phyloP scores from a whole-genome alignment of 805 yeast genomes.

The Wickerhamiella australiensis region DNA sequence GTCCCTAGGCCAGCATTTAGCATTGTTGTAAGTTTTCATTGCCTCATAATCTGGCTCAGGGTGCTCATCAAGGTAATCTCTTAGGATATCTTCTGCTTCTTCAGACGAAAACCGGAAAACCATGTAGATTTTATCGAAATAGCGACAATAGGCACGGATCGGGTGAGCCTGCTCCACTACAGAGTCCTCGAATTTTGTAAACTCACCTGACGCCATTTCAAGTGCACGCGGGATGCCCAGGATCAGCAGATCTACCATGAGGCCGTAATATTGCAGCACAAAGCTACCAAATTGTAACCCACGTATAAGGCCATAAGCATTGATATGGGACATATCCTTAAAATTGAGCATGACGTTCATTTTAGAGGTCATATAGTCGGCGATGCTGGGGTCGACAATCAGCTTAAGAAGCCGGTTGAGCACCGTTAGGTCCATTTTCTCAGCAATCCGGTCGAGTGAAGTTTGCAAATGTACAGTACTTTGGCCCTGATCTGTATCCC shows the following conservation, averaged over 20 bases:
- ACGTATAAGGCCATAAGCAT: constrained; percentile 74
- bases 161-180: constrained; percentile 60
- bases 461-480: constrained; percentile 79
- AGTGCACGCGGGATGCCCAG: constrained; percentile 78
- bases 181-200: constrained; percentile 52
- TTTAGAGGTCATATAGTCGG: constrained; percentile 85
- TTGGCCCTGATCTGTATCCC: constrained; percentile 69
- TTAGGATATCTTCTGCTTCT: constrained; percentile 64
- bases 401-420: constrained; percentile 69
- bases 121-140: constrained; percentile 69
- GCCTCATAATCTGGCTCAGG: constrained; percentile 72
- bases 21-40: constrained; percentile 74
- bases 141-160: constrained; percentile 66
- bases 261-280: constrained; percentile 79
- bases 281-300: constrained; percentile 89
- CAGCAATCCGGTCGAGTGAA: constrained; percentile 54
- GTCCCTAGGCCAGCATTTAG: constrained; percentile 91
- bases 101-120: constrained; percentile 61
- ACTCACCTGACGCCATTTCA: constrained; percentile 75
- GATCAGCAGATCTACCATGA: constrained; percentile 67
- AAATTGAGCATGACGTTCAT: constrained; percentile 70
- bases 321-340: constrained; percentile 91
- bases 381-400: constrained; percentile 78
- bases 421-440: constrained; percentile 78
- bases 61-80: constrained; percentile 65